Evolutionary conservation across 805 yeast genomes (phyloP).

Genomic region (Kodamaea restingae): DNA sequence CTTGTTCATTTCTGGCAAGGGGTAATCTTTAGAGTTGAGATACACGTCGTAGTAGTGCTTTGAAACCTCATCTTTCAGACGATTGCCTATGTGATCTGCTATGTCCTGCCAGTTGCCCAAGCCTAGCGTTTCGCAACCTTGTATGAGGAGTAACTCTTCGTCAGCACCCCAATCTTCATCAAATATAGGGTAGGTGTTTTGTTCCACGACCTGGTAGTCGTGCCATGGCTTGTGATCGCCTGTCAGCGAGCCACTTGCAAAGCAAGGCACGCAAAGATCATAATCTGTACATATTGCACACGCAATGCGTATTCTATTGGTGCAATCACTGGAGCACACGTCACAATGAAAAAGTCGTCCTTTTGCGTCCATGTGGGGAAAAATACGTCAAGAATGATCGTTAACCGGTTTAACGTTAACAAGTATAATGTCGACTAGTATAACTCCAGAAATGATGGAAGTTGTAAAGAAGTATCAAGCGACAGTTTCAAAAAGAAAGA

Average conservation of each 20-base stretch:
- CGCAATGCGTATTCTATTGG: constrained; percentile 81
- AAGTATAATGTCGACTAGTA: too few relatives aligned
- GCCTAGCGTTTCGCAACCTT: constrained; percentile 89
- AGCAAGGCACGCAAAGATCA: constrained; percentile 97
- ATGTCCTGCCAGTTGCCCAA: constrained; percentile 97
- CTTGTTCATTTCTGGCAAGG: constrained; percentile 81
- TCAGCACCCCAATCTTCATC: constrained; percentile 97
- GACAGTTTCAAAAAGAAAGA: too few relatives aligned
- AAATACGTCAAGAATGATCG: too few relatives aligned
- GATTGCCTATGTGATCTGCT: constrained; percentile 91
- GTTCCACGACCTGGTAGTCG: constrained; percentile 87
- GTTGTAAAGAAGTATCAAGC: too few relatives aligned
- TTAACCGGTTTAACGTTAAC: too few relatives aligned
- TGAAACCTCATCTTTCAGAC: constrained; percentile 88
- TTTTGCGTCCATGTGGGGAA: constrained; percentile 33
- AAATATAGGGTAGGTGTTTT: constrained; percentile 90
- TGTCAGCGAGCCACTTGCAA: constrained; percentile 74
- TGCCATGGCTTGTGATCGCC: constrained; percentile 94
- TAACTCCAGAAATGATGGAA: too few relatives aligned
- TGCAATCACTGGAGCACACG: constrained; percentile 93
- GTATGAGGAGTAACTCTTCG: constrained; percentile 83
- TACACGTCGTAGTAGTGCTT: constrained; percentile 75
- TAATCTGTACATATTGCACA: constrained; percentile 94
- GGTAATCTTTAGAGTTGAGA: constrained; percentile 67
- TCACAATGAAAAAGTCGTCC: constrained; percentile 74